Evolutionary conservation across 2,329 filamentous ascomycete genomes (phyloP).

Genomic region (Teratosphaeria zuluensis): DNA sequence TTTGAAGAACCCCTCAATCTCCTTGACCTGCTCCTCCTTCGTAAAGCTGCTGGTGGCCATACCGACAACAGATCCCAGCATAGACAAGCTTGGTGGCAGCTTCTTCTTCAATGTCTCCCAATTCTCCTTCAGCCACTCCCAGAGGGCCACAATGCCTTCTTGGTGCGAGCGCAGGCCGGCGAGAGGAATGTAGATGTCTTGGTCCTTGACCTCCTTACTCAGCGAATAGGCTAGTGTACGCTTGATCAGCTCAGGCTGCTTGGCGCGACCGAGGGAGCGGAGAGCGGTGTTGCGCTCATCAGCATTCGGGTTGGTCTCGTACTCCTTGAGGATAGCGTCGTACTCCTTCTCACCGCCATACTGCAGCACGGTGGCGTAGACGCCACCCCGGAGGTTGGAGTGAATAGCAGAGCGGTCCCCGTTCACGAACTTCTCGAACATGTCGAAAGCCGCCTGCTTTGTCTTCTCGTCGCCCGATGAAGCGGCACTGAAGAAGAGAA

Average conservation of each 20-base stretch:
- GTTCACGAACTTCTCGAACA: constrained; percentile 75
- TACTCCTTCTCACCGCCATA: constrained; percentile 85
- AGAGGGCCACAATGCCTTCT: constrained; percentile 71
- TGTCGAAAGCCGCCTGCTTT: constrained; percentile 71
- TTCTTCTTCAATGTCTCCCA: constrained; percentile 78
- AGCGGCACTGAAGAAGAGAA: constrained; percentile 79
- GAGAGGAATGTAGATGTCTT: constrained; percentile 87
- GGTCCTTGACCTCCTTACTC: constrained; percentile 76
- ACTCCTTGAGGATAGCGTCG: constrained; percentile 64
- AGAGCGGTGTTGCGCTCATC: constrained; percentile 91
- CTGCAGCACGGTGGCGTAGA: constrained; percentile 75
- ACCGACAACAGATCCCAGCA: constrained; percentile 74
- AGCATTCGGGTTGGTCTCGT: constrained; percentile 62
- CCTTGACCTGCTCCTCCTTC: constrained; percentile 61
- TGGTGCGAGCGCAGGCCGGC: constrained; percentile 67
- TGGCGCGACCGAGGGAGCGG: constrained; percentile 69
- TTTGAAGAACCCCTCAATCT: constrained; percentile 72
- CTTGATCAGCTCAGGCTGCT: constrained; percentile 69
- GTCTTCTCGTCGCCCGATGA: constrained; percentile 69
- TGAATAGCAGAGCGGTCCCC: constrained; percentile 78
- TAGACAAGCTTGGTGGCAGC: constrained; percentile 74
- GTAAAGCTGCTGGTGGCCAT: constrained; percentile 78
- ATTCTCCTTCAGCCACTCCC: constrained; percentile 73
- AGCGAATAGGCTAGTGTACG: constrained; percentile 67
- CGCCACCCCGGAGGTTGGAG: constrained; percentile 79